Evolutionary conservation across 306 rosid species (phyloP).

Genomic region (Ceratonia siliqua): DNA sequence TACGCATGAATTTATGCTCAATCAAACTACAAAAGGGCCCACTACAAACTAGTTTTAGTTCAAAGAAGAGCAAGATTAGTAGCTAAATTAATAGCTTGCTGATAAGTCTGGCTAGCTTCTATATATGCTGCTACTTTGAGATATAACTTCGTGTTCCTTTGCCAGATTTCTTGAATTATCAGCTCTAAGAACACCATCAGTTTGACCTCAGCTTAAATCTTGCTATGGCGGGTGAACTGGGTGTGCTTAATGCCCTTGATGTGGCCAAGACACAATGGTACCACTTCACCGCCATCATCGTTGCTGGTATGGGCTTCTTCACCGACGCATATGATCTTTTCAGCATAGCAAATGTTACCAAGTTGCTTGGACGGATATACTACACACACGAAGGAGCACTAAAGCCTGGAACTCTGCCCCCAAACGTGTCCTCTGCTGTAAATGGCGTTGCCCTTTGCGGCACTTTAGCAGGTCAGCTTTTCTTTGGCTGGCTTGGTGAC

Average conservation of each 20-base stretch:
- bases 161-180: neutral
- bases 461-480: conserved; percentile 41
- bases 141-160: no score
- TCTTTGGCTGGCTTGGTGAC: conserved; percentile 56
- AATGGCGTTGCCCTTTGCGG: conserved; percentile 55
- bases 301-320: conserved; percentile 56
- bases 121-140: neutral
- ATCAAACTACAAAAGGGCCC: neutral
- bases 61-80: no score
- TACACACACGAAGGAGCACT: conserved; percentile 31
- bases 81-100: no score
- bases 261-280: conserved; percentile 44
- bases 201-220: neutral
- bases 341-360: conserved; percentile 55
- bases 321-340: conserved; percentile 54
- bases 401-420: conserved; percentile 49
- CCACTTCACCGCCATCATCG: conserved; percentile 44
- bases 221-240: neutral
- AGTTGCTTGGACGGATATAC: conserved; percentile 53
- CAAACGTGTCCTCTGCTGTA: conserved; percentile 42
- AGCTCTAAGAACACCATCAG: neutral
- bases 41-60: neutral
- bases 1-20: neutral
- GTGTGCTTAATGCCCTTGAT: conserved; percentile 34
- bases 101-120: neutral